Percentiles rank a stretch among this genome's conserved stretches.
phyloP scores from a whole-genome alignment of 805 yeast species.

The Schizosaccharomyces lindneri region DNA sequence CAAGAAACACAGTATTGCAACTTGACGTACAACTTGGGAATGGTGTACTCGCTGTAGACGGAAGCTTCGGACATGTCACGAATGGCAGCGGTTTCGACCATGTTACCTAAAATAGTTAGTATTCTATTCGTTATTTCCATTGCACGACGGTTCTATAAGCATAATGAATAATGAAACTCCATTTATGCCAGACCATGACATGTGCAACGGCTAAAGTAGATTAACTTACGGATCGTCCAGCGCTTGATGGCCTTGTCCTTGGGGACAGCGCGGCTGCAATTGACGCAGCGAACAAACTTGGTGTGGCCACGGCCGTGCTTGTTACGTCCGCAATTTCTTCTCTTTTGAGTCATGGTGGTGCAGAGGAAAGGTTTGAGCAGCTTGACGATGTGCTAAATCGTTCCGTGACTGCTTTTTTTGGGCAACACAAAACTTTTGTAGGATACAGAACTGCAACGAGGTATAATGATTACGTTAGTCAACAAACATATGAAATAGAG shows the following conservation, averaged over 20 bases:
- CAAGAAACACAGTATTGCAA: slow-evolving; percentile 99
- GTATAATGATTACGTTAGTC: not conserved
- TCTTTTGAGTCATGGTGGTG: slow-evolving; percentile 92
- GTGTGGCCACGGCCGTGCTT: slow-evolving; percentile 99
- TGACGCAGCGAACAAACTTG: slow-evolving; percentile 97
- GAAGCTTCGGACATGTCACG: slow-evolving; percentile 99
- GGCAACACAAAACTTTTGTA: not conserved
- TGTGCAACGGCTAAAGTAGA: not conserved
- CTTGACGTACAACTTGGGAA: slow-evolving; percentile 98
- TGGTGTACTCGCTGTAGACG: slow-evolving; percentile 95
- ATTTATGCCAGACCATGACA: not conserved
- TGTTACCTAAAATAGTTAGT: slow-evolving; percentile 57
- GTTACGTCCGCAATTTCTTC: slow-evolving; percentile 99
- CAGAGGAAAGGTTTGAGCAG: not conserved
- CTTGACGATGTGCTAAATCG: not conserved
- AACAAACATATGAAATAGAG: no score
- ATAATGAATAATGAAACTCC: not conserved
- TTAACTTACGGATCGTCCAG: slow-evolving; percentile 32
- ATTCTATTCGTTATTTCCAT: not conserved
- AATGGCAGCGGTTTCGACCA: slow-evolving; percentile 85
- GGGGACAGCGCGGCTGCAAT: slow-evolving; percentile 99
- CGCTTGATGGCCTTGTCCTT: slow-evolving; percentile 99
- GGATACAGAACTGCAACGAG: not conserved
- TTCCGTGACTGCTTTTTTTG: not conserved
- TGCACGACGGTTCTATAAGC: no score